phyloP scores from a whole-genome alignment of 2,329 filamentous ascomycete species.

The Torrubiellomyces zombiae region DNA sequence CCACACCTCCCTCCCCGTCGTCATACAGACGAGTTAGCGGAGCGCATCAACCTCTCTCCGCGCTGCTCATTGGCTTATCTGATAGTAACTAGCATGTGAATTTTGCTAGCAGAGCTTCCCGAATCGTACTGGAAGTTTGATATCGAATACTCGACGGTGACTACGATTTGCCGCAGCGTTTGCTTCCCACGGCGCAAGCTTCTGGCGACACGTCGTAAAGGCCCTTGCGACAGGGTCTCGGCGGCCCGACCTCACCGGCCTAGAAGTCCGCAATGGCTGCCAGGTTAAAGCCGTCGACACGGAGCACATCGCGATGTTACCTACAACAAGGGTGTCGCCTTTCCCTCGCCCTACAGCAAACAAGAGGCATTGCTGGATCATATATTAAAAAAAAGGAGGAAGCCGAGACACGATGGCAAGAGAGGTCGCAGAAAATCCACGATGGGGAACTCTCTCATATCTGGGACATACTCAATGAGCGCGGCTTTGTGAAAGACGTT shows the following conservation, averaged over 20 bases:
- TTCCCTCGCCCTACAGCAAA: constrained; percentile 10
- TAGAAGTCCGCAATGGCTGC: constrained; percentile 11
- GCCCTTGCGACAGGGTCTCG: too few relatives aligned
- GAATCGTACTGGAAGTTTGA: too few relatives aligned
- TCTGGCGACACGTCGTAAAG: too few relatives aligned
- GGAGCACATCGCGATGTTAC: too few relatives aligned
- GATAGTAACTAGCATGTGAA: constrained; percentile 10
- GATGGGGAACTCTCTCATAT: constrained; percentile 34
- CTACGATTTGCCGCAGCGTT: too few relatives aligned
- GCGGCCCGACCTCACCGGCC: too few relatives aligned
- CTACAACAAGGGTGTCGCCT: too few relatives aligned
- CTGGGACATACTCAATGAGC: constrained; percentile 50
- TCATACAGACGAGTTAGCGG: constrained; percentile 11
- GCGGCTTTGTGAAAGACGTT: constrained; percentile 58
- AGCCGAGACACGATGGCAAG: constrained; percentile 30
- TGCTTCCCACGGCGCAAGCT: too few relatives aligned
- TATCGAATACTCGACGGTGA: too few relatives aligned
- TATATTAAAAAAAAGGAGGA: constrained; percentile 25
- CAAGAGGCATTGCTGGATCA: constrained; percentile 22
- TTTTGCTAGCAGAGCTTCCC: constrained; percentile 7
- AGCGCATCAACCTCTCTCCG: constrained; percentile 14
- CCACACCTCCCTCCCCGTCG: constrained; percentile 9
- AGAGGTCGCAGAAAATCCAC: constrained; percentile 28
- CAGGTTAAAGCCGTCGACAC: too few relatives aligned
- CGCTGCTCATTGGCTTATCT: constrained; percentile 13